Base-by-base conservation (phyloP, 805 yeast genomes). In the Lipomyces sp. region DNA sequence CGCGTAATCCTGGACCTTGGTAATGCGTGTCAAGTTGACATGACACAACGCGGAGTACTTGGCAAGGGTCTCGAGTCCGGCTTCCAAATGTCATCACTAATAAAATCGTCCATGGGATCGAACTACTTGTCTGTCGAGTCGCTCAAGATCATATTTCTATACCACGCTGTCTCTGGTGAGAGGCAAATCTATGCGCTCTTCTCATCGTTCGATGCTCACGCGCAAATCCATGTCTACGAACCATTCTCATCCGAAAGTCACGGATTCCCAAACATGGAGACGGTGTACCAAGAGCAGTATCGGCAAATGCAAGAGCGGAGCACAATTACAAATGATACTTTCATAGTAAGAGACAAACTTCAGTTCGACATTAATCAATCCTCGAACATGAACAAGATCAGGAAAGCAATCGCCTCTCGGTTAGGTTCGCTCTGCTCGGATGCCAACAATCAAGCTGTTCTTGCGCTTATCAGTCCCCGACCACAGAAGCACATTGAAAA, bases 11-110 rank as follows among this genome's bases (percentile, higher is more conserved):
- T 95, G 70, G 89, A 88, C 39, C 79, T 95, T 18, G 98, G 99
- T 2, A 81, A 87, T 32, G 81, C 86, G 15, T 89, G 93, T 29
- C 82, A 82, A 15, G 88, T 93, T 69, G 90, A 87, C 69, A 88
- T 88, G 56, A 80, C 86, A 0, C 82, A 84, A 63, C 84, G 90
- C n/a, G 97, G 98, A 7, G 86, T 92, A 0, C 80, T 96, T 8
- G 96, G 98, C 6, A 85, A 84, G 73, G 96, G 97, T 35, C 79
- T 95, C 64, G 92, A 90, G 72, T 83, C 84, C 65, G 99, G 99
- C 0, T 96, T 96, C 77, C 86, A 89, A 13, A 74, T 84, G 64
- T 29, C 65, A 39, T 50, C 65, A 8, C 58, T 78, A 51, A 48
- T 63, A 3, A 59, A 61, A 51, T 57, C 34, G 32, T 59, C 57